phyloP scores from a whole-genome alignment of 108 stramenopile genomes.

The Skeletonema potamos region DNA sequence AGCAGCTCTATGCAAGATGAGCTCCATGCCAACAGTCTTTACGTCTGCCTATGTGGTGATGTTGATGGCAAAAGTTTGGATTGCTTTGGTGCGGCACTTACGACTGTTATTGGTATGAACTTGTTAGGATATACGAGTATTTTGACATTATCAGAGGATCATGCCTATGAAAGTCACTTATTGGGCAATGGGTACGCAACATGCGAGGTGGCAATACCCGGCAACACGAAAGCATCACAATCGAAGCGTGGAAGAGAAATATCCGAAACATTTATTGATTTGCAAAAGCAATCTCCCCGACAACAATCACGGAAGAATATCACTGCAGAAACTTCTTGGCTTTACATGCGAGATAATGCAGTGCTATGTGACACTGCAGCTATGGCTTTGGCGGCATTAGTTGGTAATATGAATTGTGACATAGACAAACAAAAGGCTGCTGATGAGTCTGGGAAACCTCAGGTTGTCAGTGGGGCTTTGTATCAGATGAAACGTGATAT shows the following conservation, averaged over 20 bases:
- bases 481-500: slow-evolving; percentile 59
- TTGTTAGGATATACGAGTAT: slow-evolving; percentile 24
- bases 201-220: slow-evolving; percentile 71
- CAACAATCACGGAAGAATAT: slow-evolving; percentile 13
- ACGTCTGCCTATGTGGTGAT: slow-evolving; percentile 54
- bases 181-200: slow-evolving; percentile 27
- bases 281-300: background rate
- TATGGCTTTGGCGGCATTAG: slow-evolving; percentile 54
- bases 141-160: slow-evolving; percentile 64
- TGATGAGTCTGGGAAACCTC: slow-evolving; percentile 7
- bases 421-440: slow-evolving; percentile 33
- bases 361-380: slow-evolving; percentile 43
- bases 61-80: slow-evolving; percentile 60
- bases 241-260: slow-evolving; percentile 57
- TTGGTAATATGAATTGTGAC: slow-evolving; percentile 64
- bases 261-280: slow-evolving; percentile 39
- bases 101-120: slow-evolving; percentile 52
- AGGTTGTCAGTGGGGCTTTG: slow-evolving; percentile 42
- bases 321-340: slow-evolving; percentile 58
- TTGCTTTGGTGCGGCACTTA: slow-evolving; percentile 59
- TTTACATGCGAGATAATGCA: slow-evolving; percentile 63
- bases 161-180: slow-evolving; percentile 62
- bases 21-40: slow-evolving; percentile 62
- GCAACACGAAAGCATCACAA: slow-evolving; percentile 47
- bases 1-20: slow-evolving; percentile 49